Base-by-base conservation (phyloP, 129 eudicot genomes). In the Ambrosia artemisiifolia region DNA sequence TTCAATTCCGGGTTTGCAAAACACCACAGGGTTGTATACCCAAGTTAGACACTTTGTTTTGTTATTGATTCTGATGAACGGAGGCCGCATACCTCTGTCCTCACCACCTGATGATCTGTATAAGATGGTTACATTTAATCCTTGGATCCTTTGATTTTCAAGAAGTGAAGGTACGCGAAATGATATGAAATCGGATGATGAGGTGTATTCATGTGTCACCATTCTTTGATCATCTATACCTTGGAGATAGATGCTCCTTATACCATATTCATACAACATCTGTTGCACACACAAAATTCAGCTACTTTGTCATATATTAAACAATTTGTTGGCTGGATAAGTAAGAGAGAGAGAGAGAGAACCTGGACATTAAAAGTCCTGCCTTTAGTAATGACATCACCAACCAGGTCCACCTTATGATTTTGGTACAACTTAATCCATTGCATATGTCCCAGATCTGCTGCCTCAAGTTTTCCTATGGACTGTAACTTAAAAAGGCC, bases 291-390 rank as follows among this genome's bases (percentile, higher is more conserved):
- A 65, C 11, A 61, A 7, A 44, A 9, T 44, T 44, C 28, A 24
- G 28, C 28, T 11, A 44, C 12, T 44, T 44, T 0, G 49, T 44
- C 49, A 44, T 2, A 6, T 35, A 44, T 44, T 9, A 44, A 44
- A 44, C 14, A 2, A 44, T 44, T 44, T 44, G 49, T 2, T 44
- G 11, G 12, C 1, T 2, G 11, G 7, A 2, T 9, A 9, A 44
- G 0, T 2, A 24, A 19, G 36, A 57, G 36, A 30, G 64, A 24
- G 1, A 24, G 28, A 50, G 6, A 65, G 55, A 18, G n/a, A 65
- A 65, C 70, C 70, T 69, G 73, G 47, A 35, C n/a, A 7, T 49
- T 24, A 44, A 44, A 69, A 69, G 2, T 50, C 50, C 73, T 50
- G 47, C 73, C 48, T 34, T 33, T 16, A 43, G 70, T 65, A 7